phyloP scores from a whole-genome alignment of 225 moss, liverwort and hornwort species.

The Ulota crispa region DNA sequence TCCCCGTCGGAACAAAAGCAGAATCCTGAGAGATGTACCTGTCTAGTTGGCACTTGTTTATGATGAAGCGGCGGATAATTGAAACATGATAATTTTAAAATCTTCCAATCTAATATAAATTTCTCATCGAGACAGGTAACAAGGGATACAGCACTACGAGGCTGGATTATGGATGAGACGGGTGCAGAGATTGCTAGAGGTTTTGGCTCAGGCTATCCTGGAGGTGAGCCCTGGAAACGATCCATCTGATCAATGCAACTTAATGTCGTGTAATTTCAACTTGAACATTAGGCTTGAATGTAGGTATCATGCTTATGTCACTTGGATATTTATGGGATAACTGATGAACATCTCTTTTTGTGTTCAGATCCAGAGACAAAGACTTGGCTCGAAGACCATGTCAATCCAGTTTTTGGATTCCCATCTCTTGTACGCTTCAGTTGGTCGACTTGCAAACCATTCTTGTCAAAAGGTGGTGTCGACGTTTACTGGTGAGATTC shows the following conservation, averaged over 20 bases:
- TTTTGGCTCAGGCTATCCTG: slow-evolving; percentile 85
- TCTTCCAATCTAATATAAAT: slow-evolving; percentile 11
- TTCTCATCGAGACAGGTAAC: slow-evolving; percentile 61
- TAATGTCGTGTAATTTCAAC: slow-evolving; percentile 2
- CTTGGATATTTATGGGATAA: background rate
- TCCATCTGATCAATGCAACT: slow-evolving; percentile 9
- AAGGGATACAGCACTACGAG: slow-evolving; percentile 68
- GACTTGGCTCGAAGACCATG: slow-evolving; percentile 64
- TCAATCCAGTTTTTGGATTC: slow-evolving; percentile 75
- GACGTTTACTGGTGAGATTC: slow-evolving; percentile 66
- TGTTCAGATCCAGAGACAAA: slow-evolving; percentile 75
- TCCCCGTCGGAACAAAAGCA: background rate
- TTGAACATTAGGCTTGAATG: slow-evolving; percentile 2
- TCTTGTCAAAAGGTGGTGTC: slow-evolving; percentile 62
- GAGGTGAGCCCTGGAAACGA: slow-evolving; percentile 42
- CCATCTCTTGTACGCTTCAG: slow-evolving; percentile 84
- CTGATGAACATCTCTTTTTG: background rate
- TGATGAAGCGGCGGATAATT: background rate
- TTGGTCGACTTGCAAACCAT: slow-evolving; percentile 73
- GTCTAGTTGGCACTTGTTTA: background rate
- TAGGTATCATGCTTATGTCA: slow-evolving; percentile 5
- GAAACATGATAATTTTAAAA: slow-evolving; percentile 18
- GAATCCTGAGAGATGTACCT: background rate
- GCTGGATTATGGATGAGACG: slow-evolving; percentile 65
- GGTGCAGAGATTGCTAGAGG: slow-evolving; percentile 56